Evolutionary conservation across 2,329 filamentous ascomycete genomes (phyloP).

Genomic region (Plectosphaerella plurivora): DNA sequence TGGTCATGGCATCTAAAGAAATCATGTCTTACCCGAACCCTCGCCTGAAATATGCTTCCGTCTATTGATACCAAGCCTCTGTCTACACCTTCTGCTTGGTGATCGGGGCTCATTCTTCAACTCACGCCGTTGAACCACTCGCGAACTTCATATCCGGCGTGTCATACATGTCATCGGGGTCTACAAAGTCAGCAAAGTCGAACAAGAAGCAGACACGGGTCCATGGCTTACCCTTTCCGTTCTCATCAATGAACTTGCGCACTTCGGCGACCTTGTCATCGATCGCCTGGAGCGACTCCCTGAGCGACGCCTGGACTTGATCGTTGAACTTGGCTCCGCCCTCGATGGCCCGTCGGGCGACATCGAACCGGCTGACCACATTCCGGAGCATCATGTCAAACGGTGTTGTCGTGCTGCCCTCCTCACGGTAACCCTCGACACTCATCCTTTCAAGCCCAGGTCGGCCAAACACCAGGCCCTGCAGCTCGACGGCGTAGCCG

Average conservation of each 20-base stretch:
- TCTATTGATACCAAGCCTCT: too few relatives aligned
- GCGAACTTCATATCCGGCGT: neutral
- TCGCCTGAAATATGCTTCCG: too few relatives aligned
- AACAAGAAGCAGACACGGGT: neutral
- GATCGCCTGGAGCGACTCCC: conserved; percentile 42
- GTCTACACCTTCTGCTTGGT: too few relatives aligned
- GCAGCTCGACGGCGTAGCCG: conserved; percentile 57
- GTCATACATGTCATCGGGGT: conserved; percentile 49
- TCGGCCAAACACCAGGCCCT: conserved; percentile 57
- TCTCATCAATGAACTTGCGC: conserved; percentile 44
- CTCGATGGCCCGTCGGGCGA: conserved; percentile 49
- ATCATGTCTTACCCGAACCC: too few relatives aligned
- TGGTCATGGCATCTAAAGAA: too few relatives aligned
- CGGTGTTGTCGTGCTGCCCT: conserved; percentile 63
- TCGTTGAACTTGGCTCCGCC: conserved; percentile 43
- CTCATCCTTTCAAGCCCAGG: conserved; percentile 44
- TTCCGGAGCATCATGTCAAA: conserved; percentile 69
- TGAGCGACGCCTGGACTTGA: conserved; percentile 36
- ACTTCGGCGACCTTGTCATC: conserved; percentile 42
- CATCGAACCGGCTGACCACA: conserved; percentile 53
- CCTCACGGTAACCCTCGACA: conserved; percentile 58
- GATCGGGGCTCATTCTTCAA: too few relatives aligned
- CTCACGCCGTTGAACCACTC: too few relatives aligned
- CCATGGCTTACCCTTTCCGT: conserved; percentile 43
- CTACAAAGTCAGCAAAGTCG: conserved; percentile 20